Base-by-base conservation (phyloP, 2,329 filamentous ascomycete genomes). In the Aspergillus sp. region DNA sequence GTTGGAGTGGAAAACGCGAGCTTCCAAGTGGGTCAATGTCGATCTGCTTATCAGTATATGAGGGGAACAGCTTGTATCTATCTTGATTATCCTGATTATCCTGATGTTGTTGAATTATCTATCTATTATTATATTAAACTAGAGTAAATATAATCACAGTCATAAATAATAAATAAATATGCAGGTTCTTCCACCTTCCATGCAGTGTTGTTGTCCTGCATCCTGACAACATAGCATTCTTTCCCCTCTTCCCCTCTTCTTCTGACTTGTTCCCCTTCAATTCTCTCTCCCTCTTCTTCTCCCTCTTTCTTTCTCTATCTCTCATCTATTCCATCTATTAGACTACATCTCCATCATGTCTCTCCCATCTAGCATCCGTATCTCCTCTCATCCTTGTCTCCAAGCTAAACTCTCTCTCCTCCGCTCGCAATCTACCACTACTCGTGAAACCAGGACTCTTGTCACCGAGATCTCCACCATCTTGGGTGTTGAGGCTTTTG, bases 341-440 rank as follows among this genome's bases (percentile, higher is more conserved):
- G 29, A 19, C 7, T 27, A 28, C 28, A 27, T 6, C 19, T 42
- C 40, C 27, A 44, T 27, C 50, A 48, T 42, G 43, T n/a, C 36
- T 19, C 65, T 78, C 29, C 77, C 77, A 12, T 50, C 66, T 39
- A 83, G 82, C 60, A 72, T 81, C 31, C 88, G 93, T 70, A 73
- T 95, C 63, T 95, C 90, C 33, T 74, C 73, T 11, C 91, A 97
- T 67, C 91, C 91, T 31, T 95, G 88, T 68, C 77, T 96, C 34
- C 76, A 79, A 57, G 88, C 86, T 56, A 97, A 97, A 75, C 82
- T 97, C 59, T 90, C 87, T 55, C 88, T 93, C 71, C 81, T 97
- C 37, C 85, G 91, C 47, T 93, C 88, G 33, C 75, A 80, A 44
- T 76, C 73, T 34, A 82, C 87, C 40, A 79, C 76, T 46, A 76